Evolutionary conservation across 1,284 basidiomycete species (phyloP).

Genomic region (Naganishia sp.): DNA sequence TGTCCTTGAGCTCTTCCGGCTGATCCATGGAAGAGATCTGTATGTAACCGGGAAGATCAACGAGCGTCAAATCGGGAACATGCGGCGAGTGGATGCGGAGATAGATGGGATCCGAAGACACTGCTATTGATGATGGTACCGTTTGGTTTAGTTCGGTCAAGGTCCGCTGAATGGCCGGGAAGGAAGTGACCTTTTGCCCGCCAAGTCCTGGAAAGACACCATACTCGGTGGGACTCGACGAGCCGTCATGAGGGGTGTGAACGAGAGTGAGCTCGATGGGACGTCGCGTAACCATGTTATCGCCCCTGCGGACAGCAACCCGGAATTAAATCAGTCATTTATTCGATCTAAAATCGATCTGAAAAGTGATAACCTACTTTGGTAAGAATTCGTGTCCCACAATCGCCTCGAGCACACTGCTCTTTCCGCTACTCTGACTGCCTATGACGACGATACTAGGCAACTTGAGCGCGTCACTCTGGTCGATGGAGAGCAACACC

Average conservation of each 20-base stretch:
- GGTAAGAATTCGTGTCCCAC: slow-evolving; percentile 98
- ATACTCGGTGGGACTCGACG: slow-evolving; percentile 73
- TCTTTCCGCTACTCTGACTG: slow-evolving; percentile 97
- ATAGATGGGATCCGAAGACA: slow-evolving; percentile 94
- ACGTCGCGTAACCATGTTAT: slow-evolving; percentile 98
- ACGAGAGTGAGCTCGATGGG: slow-evolving; percentile 97
- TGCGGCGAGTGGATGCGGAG: slow-evolving; percentile 93
- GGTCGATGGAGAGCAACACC: slow-evolving; percentile 91
- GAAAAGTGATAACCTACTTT: slow-evolving; percentile 65
- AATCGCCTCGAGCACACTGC: slow-evolving; percentile 93
- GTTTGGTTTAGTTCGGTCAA: slow-evolving; percentile 94
- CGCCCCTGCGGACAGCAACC: slow-evolving; percentile 64
- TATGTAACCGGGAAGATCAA: slow-evolving; percentile 96
- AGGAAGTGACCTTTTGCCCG: slow-evolving; percentile 83
- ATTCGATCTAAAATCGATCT: background rate
- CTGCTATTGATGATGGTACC: slow-evolving; percentile 81
- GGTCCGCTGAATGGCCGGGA: slow-evolving; percentile 83
- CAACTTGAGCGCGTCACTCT: slow-evolving; percentile 87
- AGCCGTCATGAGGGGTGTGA: slow-evolving; percentile 69
- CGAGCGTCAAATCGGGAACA: slow-evolving; percentile 94
- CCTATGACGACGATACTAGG: slow-evolving; percentile 98
- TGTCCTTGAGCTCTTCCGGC: slow-evolving; percentile 90
- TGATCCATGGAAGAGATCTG: slow-evolving; percentile 95
- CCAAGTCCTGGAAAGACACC: slow-evolving; percentile 92
- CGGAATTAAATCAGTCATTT: background rate